Evolutionary conservation across 1,284 basidiomycete species (phyloP).

Genomic region (Mycena citricolor): DNA sequence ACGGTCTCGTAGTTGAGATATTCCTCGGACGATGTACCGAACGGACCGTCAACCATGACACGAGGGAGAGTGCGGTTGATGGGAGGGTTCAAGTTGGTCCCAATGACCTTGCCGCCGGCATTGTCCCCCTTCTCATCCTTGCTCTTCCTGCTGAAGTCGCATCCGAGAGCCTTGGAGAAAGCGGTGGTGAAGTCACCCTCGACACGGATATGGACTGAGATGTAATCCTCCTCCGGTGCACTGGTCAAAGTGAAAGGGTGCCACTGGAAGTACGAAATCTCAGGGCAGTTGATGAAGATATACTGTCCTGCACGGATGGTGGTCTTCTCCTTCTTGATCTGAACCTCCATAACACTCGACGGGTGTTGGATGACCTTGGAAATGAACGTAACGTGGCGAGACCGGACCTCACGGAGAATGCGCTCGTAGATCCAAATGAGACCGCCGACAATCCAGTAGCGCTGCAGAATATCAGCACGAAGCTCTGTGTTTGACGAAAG

Average conservation of each 20-base stretch:
- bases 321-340: constrained; percentile 92
- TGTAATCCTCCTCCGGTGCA: constrained; percentile 88
- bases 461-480: constrained; percentile 39
- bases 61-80: constrained; percentile 76
- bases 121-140: constrained; percentile 32
- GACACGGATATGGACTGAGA: constrained; percentile 87
- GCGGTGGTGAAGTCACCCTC: constrained; percentile 84
- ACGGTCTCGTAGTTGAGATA: constrained; percentile 86
- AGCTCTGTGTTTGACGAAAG: constrained; percentile 1
- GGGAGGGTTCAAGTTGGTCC: constrained; percentile 59
- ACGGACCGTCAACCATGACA: constrained; percentile 89
- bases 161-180: constrained; percentile 78
- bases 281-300: constrained; percentile 85
- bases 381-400: constrained; percentile 85
- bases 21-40: constrained; percentile 84
- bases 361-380: constrained; percentile 93
- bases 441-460: constrained; percentile 88
- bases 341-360: constrained; percentile 85
- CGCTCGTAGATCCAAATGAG: constrained; percentile 84
- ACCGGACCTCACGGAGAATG: constrained; percentile 83
- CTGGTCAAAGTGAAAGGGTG: constrained; percentile 91
- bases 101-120: constrained; percentile 57
- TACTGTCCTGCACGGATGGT: constrained; percentile 82
- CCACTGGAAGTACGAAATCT: constrained; percentile 92
- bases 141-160: constrained; percentile 66